Base-by-base conservation (phyloP, 192 early-diverging fungal genomes). In the Phlyctochytrium bullatum region DNA sequence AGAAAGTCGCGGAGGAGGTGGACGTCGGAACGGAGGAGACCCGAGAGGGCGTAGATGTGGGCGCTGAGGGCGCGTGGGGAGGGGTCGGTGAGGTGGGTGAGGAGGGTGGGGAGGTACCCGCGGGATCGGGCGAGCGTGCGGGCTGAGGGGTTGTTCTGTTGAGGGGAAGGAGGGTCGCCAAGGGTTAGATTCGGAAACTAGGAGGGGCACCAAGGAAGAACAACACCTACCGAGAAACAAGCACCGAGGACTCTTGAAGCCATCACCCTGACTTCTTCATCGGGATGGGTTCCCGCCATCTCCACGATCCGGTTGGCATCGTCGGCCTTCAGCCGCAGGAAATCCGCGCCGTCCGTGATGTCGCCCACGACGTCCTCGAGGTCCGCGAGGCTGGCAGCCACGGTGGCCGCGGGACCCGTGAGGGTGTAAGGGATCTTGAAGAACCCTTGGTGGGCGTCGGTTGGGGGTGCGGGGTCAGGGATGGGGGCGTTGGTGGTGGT, bases 321-420 rank as follows among this genome's bases (percentile, higher is more conserved):
- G 27, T 28, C 27, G 6, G 54, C 25, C 20, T 14, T 14, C 27
- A 28, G 6, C 27, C 27, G 54, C 20, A 14, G 20, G 27, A 57
- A 57, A 6, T 57, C 54, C 20, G 25, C 54, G 27, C 54, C 54
- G 27, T 57, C 54, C 54, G 4, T 25, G 27, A 57, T 20, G 54
- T 14, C 54, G 27, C 54, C 54, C 12, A 57, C 54, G 25, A 57
- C 27, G 54, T 57, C 54, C 54, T 57, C 54, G 14, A 57, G 27
- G 27, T 27, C 54, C 27, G 27, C 25, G 12, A 57, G 27, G 54
- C 27, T 27, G 20, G 54, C 27, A 28, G 25, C 27, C 6, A 57
- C 27, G 54, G 10, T 25, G 6, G 12, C 16, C 12, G 6, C 54
- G 14, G 20, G 10, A 25, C 54, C 54, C 14, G 54, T 57, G 54